Conservation (phyloP, 257 asterid species). For the Salvia hispanica region DNA sequence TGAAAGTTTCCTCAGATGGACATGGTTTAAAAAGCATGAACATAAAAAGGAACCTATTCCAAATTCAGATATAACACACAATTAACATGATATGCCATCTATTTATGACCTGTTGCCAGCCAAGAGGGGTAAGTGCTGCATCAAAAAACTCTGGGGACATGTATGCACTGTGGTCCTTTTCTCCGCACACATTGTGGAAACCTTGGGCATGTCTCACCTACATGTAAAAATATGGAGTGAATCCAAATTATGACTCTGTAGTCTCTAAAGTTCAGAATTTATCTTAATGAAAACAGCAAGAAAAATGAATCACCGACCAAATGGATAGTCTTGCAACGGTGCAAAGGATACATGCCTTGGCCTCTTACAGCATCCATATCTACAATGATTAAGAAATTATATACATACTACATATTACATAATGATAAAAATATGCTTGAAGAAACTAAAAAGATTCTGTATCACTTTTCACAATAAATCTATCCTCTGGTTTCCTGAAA, state of each 20-base stretch:
- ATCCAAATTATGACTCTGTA: slow-evolving; percentile 10
- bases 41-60: neutral
- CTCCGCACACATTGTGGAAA: slow-evolving; percentile 92
- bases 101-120: slow-evolving; percentile 89
- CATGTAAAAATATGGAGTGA: slow-evolving; percentile 24
- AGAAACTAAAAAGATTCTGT: no score
- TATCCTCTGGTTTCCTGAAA: no score
- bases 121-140: slow-evolving; percentile 90
- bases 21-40: neutral
- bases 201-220: slow-evolving; percentile 99
- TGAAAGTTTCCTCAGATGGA: slow-evolving; percentile 6
- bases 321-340: slow-evolving; percentile 90
- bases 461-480: no score
- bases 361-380: slow-evolving; percentile 70
- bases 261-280: slow-evolving; percentile 1
- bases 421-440: no score
- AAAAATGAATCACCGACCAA: slow-evolving; percentile 51
- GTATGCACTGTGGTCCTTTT: slow-evolving; percentile 81
- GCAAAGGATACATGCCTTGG: slow-evolving; percentile 75
- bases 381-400: slow-evolving; percentile 39
- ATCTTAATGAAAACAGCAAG: slow-evolving; percentile 4
- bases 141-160: slow-evolving; percentile 75
- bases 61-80: slow-evolving; percentile 14
- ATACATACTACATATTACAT: neutral
- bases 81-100: slow-evolving; percentile 12